A percentile compares a stretch with the other conserved stretches of the same genome.
phyloP scores from a whole-genome alignment of 805 yeast species.

The Yamadazyma paraphyllophila region DNA sequence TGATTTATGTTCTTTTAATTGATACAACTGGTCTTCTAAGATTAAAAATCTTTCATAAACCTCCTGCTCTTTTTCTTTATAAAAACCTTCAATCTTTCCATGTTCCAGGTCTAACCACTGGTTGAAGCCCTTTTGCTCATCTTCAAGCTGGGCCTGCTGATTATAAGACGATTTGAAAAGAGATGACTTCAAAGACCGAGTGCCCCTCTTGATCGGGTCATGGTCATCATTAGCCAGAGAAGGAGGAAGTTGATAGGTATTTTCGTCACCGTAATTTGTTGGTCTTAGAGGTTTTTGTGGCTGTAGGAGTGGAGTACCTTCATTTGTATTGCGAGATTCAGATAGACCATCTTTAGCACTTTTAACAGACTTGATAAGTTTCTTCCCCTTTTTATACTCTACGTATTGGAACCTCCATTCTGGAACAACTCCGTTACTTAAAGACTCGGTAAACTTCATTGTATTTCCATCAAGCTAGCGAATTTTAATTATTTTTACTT shows the following conservation, averaged over 20 bases:
- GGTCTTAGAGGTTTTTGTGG: constrained; percentile 7
- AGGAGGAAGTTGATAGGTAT: background rate
- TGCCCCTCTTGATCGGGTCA: constrained; percentile 1
- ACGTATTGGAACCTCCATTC: constrained; percentile 86
- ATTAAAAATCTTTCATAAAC: constrained; percentile 57
- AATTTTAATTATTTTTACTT: too few species aligned
- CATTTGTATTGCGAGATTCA: constrained; percentile 12
- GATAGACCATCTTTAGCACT: constrained; percentile 12
- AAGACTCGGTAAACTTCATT: constrained; percentile 71
- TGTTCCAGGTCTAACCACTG: constrained; percentile 67
- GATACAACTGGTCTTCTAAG: constrained; percentile 67
- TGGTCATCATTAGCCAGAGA: background rate
- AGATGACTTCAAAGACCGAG: constrained; percentile 9
- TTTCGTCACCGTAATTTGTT: constrained; percentile 3
- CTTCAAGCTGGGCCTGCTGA: background rate
- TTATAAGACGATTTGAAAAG: constrained; percentile 7
- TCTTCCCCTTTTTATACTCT: constrained; percentile 63
- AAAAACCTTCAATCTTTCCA: constrained; percentile 59
- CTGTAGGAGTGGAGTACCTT: constrained; percentile 26
- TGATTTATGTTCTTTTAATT: constrained; percentile 53
- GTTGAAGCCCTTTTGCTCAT: constrained; percentile 38
- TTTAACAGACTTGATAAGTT: constrained; percentile 43
- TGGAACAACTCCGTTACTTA: constrained; percentile 70
- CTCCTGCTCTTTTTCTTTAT: constrained; percentile 56
- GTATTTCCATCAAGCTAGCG: too few species aligned